Conservation (phyloP, 768 basidiomycete species). For the Leucocoprinus birnbaumii region DNA sequence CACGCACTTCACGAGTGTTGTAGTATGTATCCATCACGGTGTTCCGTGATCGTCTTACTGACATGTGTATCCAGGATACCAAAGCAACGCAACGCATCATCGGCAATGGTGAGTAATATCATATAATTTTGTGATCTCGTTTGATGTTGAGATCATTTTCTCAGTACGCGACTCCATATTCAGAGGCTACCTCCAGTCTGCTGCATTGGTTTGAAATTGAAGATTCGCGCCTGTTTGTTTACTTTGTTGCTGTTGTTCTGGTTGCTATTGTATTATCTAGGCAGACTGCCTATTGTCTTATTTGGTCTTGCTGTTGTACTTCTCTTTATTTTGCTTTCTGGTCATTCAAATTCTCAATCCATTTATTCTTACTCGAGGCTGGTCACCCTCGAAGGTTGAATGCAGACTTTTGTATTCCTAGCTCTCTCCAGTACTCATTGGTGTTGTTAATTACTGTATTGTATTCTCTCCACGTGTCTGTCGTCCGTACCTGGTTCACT, state of each 20-base stretch:
- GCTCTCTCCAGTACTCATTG: not conserved
- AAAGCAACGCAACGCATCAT: conserved; percentile 84
- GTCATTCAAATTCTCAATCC: not conserved
- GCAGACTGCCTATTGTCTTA: conserved; percentile 5
- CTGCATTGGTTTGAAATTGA: conserved; percentile 54
- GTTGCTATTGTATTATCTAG: conserved; percentile 7
- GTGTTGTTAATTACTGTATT: conserved; percentile 4
- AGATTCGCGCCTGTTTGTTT: not conserved
- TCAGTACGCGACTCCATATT: conserved; percentile 74
- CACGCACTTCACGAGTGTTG: conserved; percentile 78
- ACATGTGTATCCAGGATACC: conserved; percentile 52
- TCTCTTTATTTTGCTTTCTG: not conserved
- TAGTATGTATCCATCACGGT: conserved; percentile 39
- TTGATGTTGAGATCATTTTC: conserved; percentile 5
- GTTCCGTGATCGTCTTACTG: conserved; percentile 1
- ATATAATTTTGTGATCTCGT: conserved; percentile 6
- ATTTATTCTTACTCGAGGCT: not conserved
- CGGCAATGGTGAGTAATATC: conserved; percentile 57
- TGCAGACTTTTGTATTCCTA: conserved; percentile 1
- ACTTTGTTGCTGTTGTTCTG: too few relatives aligned
- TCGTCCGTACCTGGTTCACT: not conserved
- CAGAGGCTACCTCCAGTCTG: conserved; percentile 70
- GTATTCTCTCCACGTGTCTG: not conserved
- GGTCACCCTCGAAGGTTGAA: not conserved
- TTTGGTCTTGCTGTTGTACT: conserved; percentile 3